Evolutionary conservation across 139 green algal genomes (phyloP).

Genomic region (Closterium sp.): DNA sequence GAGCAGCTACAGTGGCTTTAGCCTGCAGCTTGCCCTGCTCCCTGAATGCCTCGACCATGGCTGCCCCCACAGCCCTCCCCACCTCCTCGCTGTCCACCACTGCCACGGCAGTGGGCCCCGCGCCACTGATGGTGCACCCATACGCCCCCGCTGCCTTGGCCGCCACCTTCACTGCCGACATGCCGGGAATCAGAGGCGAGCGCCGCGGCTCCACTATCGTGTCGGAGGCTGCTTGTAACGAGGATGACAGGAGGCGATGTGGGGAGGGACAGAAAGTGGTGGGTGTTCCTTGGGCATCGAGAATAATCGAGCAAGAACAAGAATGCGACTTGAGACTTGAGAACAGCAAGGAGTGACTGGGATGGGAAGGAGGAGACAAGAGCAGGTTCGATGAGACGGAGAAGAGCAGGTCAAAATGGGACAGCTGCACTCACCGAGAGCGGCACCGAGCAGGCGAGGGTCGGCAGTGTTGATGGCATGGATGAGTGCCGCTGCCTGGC

Average conservation of each 20-base stretch:
- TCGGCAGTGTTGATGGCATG: constrained; percentile 79
- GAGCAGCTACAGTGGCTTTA: constrained; percentile 4
- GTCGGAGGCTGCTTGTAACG: constrained; percentile 68
- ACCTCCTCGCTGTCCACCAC: constrained; percentile 69
- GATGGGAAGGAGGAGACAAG: too few relatives aligned
- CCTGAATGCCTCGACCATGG: constrained; percentile 67
- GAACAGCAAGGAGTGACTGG: not conserved
- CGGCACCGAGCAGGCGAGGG: constrained; percentile 69
- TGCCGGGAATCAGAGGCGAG: constrained; percentile 88
- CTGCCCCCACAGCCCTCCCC: constrained; percentile 67
- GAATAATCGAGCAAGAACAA: not conserved
- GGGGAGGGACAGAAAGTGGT: not conserved
- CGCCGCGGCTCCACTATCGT: constrained; percentile 91
- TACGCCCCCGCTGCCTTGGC: constrained; percentile 83
- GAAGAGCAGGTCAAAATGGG: not conserved
- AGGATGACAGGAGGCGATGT: not conserved
- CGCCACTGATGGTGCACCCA: constrained; percentile 94
- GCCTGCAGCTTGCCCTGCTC: constrained; percentile 39
- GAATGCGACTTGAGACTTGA: too few relatives aligned
- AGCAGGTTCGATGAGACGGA: too few relatives aligned
- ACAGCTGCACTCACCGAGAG: constrained; percentile 52
- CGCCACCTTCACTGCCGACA: constrained; percentile 84
- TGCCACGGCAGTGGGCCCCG: constrained; percentile 92
- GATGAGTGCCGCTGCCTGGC: constrained; percentile 80
- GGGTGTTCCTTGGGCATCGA: too few relatives aligned